Evolutionary conservation across 768 basidiomycete genomes (phyloP).

Genomic region (Dendrothele bispora): DNA sequence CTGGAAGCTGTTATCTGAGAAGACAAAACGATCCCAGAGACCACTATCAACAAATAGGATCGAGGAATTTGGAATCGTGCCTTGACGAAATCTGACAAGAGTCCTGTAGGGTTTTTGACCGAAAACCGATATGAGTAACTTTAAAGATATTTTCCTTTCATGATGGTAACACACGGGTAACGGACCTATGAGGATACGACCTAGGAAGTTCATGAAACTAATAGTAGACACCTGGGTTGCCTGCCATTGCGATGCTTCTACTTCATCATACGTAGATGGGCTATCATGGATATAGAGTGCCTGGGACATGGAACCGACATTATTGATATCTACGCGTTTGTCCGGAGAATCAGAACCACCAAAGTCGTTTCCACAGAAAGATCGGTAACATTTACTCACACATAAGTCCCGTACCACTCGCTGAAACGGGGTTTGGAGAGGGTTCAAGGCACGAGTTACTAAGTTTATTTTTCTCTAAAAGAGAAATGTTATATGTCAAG

Average conservation of each 20-base stretch:
- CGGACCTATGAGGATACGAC: conserved; percentile 75
- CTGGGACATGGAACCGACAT: conserved; percentile 79
- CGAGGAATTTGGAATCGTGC: conserved; percentile 59
- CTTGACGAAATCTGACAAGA: conserved; percentile 68
- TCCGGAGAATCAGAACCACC: neutral
- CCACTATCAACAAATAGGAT: conserved; percentile 67
- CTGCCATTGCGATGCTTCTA: conserved; percentile 73
- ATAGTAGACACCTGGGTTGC: conserved; percentile 82
- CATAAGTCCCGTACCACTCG: conserved; percentile 82
- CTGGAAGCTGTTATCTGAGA: conserved; percentile 65
- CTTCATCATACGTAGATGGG: conserved; percentile 57
- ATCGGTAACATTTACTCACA: conserved; percentile 43
- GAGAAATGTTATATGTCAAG: conserved; percentile 1
- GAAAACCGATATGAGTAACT: too few relatives aligned
- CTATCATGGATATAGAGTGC: conserved; percentile 63
- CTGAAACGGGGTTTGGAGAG: too few relatives aligned
- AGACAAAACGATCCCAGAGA: conserved; percentile 65
- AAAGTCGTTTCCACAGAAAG: conserved; percentile 11
- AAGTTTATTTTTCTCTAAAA: too few relatives aligned
- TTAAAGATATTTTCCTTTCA: too few relatives aligned
- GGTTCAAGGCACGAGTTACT: too few relatives aligned
- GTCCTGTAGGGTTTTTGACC: too few relatives aligned
- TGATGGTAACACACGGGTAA: too few relatives aligned
- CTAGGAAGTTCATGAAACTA: conserved; percentile 78
- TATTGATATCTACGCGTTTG: conserved; percentile 66